Conservation (phyloP, 2,329 filamentous ascomycete genomes). For the Rosellinia necatrix region DNA sequence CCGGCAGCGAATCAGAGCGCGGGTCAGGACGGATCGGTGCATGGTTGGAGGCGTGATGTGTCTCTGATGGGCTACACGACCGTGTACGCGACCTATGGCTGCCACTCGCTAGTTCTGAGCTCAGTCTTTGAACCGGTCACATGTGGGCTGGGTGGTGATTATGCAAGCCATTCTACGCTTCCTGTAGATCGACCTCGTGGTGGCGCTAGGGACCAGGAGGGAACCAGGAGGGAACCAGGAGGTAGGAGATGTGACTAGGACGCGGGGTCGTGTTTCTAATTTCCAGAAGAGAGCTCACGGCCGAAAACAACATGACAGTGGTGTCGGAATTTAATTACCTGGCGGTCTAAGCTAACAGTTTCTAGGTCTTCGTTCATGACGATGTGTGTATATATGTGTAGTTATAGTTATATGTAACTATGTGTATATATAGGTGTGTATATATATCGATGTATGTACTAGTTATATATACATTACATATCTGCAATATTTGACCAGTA, state of each 20-base stretch:
- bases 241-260: no score
- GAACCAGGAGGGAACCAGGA: background rate
- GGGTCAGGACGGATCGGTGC: background rate
- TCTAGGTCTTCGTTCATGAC: background rate
- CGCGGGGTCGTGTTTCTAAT: constrained; percentile 16
- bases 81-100: background rate
- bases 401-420: no score
- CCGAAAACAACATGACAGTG: background rate
- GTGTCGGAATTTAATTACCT: no score
- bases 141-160: constrained; percentile 2
- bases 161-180: constrained; percentile 1
- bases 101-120: background rate
- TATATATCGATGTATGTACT: no score
- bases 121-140: background rate
- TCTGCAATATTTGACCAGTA: no score
- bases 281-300: background rate
- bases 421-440: no score
- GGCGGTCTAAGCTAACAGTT: no score
- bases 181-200: background rate
- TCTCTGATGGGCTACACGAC: background rate
- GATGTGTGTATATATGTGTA: no score
- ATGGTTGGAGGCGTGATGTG: background rate
- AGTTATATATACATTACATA: no score
- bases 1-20: background rate
- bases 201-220: background rate